Evolutionary conservation across 192 early-diverging fungal species (phyloP), one percentile per base, ranked within the genome.

Genomic region (Rhizoclosmatium globosum): DNA sequence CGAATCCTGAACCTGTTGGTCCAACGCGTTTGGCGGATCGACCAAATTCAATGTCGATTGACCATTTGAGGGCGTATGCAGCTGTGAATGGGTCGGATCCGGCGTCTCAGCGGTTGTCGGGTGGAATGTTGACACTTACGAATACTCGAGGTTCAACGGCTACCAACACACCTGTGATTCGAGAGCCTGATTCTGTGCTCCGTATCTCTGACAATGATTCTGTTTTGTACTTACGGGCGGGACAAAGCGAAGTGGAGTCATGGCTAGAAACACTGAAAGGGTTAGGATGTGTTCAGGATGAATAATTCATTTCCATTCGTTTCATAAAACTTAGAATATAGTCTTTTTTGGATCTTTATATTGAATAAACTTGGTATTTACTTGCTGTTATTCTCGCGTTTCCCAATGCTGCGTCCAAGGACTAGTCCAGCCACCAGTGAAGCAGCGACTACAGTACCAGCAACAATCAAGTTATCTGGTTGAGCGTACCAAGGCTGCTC

Each of bases 191-290:
- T 59, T 19, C 59, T 42, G 64, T 82, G 38, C 58, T 87, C 74
- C 71, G 87, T 0, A 41, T 88, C 15, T 47, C 78, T 4, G 82
- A 85, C 53, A 56, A 64, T n/a, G 76, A 79, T 44, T 79, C 81
- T 45, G 71, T 88, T 17, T 3, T 88, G 11, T 88, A 88, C 74
- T 6, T 85, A 44, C 44, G 81, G 11, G 87, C 85, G 13, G 13
- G 59, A 2, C 58, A 44, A 45, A 58, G 50, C 3, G 82, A 86
- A 13, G 77, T 88, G 23, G 65, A 62, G 19, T 64, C n/a, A 31
- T 85, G 81, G 81, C 77, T 66, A 13, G 78, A 83, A 69, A 50
- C 58, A n/a, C n/a, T 82, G 53, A 82, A 82, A 47, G 81, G 62
- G 53, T 42, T 65, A 3, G 81, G 72, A 3, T 69, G 68, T 66